Evolutionary conservation across 768 basidiomycete species (phyloP).

Genomic region (Mycena capillaripes): DNA sequence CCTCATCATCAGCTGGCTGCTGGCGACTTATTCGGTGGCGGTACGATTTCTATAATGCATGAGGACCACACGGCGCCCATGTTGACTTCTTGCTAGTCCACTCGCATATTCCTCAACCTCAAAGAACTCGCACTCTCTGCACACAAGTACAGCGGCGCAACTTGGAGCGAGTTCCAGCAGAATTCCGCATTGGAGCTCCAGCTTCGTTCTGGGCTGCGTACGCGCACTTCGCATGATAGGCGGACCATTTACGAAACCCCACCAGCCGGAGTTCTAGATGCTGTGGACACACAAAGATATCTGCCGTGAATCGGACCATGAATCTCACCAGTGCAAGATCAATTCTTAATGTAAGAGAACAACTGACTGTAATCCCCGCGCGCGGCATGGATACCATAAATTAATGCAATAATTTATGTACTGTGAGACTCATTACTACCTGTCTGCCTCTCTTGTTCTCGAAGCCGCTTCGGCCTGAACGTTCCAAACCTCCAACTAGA

Average conservation of each 20-base stretch:
- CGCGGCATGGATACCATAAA: too few relatives aligned
- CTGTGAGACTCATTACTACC: not conserved
- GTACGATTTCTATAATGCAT: not conserved
- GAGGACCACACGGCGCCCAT: not conserved
- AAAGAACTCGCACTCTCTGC: too few relatives aligned
- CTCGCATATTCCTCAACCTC: too few relatives aligned
- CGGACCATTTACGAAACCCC: not conserved
- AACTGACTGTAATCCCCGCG: not conserved
- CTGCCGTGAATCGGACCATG: not conserved
- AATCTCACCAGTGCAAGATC: not conserved
- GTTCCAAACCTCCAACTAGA: too few relatives aligned
- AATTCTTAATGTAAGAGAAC: not conserved
- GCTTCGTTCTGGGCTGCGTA: not conserved
- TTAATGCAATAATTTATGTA: constrained; percentile 1
- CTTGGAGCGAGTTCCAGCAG: not conserved
- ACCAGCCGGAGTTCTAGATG: not conserved
- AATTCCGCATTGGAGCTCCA: not conserved
- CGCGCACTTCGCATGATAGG: not conserved
- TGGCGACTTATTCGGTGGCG: constrained; percentile 9
- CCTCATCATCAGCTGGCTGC: constrained; percentile 2
- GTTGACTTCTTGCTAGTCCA: too few relatives aligned
- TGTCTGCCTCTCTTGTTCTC: too few relatives aligned
- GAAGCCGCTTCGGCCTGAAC: too few relatives aligned
- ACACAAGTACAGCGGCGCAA: not conserved
- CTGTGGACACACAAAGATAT: not conserved